Base-by-base conservation (phyloP, 192 early-diverging fungal genomes). In the Mortierella hygrophila region DNA sequence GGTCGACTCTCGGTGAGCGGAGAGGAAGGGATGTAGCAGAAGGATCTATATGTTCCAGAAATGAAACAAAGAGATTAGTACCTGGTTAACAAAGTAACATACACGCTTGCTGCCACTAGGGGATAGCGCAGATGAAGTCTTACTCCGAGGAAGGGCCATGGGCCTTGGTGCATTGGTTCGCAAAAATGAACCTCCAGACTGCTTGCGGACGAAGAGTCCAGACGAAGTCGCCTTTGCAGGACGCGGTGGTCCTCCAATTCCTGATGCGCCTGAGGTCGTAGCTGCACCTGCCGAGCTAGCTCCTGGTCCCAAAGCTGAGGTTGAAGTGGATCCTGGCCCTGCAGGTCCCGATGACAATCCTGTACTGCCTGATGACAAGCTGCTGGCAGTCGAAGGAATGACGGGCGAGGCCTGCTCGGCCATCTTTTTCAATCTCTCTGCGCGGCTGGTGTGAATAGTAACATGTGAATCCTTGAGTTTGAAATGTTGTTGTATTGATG, bases 131-230 rank as follows among this genome's bases (percentile, higher is more conserved):
- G 44, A 42, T 35, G 5, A 46, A 35, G 26, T 55, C 82, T 46
- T 85, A 85, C 83, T 81, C 35, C 84, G 68, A 32, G 79, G 42
- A 23, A 86, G n/a, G 5, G 84, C 49, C 84, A 81, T 81, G 15
- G 84, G 84, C 18, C 84, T 75, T 41, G 84, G 84, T 6, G 84
- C 74, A 32, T 86, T 86, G 72, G 60, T 86, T 41, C 84, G 74
- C 47, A 81, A n/a, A 42, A 86, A 86, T 13, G 83, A 85, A 20
- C 75, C 75, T 20, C 79, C 65, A 55, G 84, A 76, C 37, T 80
- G 72, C 16, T 35, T 78, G 26, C 70, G 54, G 3, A 86, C 84
- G 81, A 86, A 86, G 37, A 86, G 76, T 32, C 83, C 83, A 0
- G 83, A 79, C 21, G 83, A 85, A 37, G 38, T 63, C 0, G 68